Evolutionary conservation across 1,284 basidiomycete genomes (phyloP).

Genomic region (Naganishia albida): DNA sequence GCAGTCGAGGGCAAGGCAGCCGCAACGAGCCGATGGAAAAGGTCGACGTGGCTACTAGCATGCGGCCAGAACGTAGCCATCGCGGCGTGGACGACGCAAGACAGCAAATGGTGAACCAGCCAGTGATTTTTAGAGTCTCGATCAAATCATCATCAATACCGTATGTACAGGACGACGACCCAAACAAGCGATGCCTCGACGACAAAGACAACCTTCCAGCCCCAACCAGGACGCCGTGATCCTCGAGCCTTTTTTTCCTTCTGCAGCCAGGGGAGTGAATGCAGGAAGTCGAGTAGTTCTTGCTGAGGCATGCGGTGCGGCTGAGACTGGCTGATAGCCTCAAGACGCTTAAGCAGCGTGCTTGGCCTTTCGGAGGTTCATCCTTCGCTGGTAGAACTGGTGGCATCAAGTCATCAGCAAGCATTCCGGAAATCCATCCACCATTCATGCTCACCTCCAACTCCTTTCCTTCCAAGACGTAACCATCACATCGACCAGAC

Average conservation of each 20-base stretch:
- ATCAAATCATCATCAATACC: slow-evolving; percentile 28
- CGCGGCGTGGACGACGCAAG: too few species aligned
- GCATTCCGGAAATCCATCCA: not conserved
- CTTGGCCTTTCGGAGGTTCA: slow-evolving; percentile 90
- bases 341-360: slow-evolving; percentile 59
- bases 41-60: too few species aligned
- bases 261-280: not conserved
- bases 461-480: slow-evolving; percentile 94
- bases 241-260: slow-evolving; percentile 28
- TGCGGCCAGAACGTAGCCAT: too few species aligned
- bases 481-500: slow-evolving; percentile 89
- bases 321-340: not conserved
- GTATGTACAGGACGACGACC: slow-evolving; percentile 26
- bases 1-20: too few species aligned
- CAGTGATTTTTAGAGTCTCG: slow-evolving; percentile 18
- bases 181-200: slow-evolving; percentile 23
- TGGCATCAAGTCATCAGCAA: slow-evolving; percentile 1
- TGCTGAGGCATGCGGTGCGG: not conserved
- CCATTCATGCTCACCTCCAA: slow-evolving; percentile 68
- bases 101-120: not conserved
- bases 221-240: not conserved
- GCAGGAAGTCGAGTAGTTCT: slow-evolving; percentile 8
- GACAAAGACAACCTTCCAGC: slow-evolving; percentile 14
- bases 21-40: too few species aligned
- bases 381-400: slow-evolving; percentile 86